Base-by-base conservation (phyloP, 2,329 filamentous ascomycete species). In the Claviceps pazoutovae region DNA sequence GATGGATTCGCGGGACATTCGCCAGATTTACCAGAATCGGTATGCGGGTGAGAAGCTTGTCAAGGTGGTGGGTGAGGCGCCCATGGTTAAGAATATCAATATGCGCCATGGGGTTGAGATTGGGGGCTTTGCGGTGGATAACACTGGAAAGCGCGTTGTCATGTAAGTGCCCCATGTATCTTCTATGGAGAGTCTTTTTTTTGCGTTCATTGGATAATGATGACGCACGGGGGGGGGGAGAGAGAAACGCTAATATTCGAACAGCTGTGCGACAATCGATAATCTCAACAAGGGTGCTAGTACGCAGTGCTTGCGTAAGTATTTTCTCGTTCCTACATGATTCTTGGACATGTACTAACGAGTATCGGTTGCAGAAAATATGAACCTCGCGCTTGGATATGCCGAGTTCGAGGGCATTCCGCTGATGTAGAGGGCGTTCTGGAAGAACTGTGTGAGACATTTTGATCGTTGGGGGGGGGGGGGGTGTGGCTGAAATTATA, bases 41-140 rank as follows among this genome's bases (percentile, higher is more conserved):
- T 98, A 95, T 63, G 91, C 91, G 5, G 90, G 90, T 49, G 93
- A 97, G 77, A 91, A 89, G 71, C 82, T 98, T 16, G 84, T 98
- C 65, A 95, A 93, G 76, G 81, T 97, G 19, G 79, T 87, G 4
- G 91, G 91, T 51, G 91, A 97, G 67, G 79, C 86, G 0, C 93
- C 91, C 3, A 72, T 83, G 11, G 91, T 97, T 52, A 94, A 89
- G 72, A 74, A 82, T 59, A 96, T 96, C 61, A 80, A 80, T 59
- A 82, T 85, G 56, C 87, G 84, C 71, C 91, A 97, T 65, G 85
- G 87, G 21, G 84, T 95, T 4, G 90, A 97, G 71, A 89, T 98
- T 67, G 93, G 93, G 54, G 90, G 87, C 0, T 97, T 97, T 62
- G 89, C 88, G n/a, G 88, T 96, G 41, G 85, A 96, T 71, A 88